These are phyloP conservation scores for Thraustochytrium striatum DNA, from an alignment of 352 stramenopile genomes.

Conservation along the genomic window DNA sequence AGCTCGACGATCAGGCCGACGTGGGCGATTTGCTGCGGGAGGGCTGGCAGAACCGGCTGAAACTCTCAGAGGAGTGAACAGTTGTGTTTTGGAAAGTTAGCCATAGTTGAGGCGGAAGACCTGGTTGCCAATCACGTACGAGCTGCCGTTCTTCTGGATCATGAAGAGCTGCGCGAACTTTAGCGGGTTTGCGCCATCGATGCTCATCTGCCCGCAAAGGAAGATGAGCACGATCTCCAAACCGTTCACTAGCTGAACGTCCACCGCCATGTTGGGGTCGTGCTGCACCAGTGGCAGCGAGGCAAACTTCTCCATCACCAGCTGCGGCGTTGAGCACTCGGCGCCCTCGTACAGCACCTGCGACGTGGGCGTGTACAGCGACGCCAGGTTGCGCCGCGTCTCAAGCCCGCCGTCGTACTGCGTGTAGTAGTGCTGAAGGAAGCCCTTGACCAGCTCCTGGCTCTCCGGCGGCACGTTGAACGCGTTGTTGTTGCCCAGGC, in stretches of 20 bases:
- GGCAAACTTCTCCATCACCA: slow-evolving; percentile 1
- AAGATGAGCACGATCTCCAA: slow-evolving; percentile 30
- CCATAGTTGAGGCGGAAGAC: slow-evolving; percentile 45
- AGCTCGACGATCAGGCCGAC: too few species aligned
- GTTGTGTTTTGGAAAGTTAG: too few species aligned
- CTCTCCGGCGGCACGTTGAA: slow-evolving; percentile 30
- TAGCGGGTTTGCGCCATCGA: slow-evolving; percentile 26
- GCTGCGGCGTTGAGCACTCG: not conserved
- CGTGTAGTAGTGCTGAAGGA: slow-evolving; percentile 37
- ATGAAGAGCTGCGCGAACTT: slow-evolving; percentile 40
- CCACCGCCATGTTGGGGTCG: slow-evolving; percentile 41
- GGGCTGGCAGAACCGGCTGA: too few species aligned
- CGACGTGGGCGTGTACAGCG: not conserved
- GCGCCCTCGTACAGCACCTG: slow-evolving; percentile 10
- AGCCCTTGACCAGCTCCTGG: not conserved
- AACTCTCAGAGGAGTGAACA: too few species aligned
- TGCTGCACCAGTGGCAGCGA: slow-evolving; percentile 15
- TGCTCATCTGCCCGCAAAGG: slow-evolving; percentile 22
- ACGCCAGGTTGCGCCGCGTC: not conserved
- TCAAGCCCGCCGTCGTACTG: slow-evolving; percentile 8
- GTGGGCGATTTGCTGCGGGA: too few species aligned
- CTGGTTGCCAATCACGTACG: slow-evolving; percentile 44
- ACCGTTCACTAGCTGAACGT: slow-evolving; percentile 36
- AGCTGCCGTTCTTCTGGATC: slow-evolving; percentile 13
- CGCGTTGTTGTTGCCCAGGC: slow-evolving; percentile 29